Percentiles rank a stretch among this genome's conserved stretches.
Evolutionary conservation across 352 stramenopile species (phyloP).

Genomic region (Phytophthora meadii): DNA sequence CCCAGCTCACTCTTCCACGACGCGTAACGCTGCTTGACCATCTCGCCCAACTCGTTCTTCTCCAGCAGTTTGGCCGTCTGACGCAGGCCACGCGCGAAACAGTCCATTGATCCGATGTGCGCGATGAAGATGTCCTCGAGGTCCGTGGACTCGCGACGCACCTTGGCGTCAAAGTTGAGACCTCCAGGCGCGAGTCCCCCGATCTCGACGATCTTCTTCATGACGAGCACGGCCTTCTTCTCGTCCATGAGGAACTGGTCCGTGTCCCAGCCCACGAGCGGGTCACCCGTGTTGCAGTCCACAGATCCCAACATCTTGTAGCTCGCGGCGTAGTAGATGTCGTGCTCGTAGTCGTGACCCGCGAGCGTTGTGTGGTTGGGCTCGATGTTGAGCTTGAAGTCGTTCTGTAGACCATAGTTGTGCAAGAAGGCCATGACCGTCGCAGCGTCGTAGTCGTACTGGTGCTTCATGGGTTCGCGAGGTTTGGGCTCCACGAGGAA

Average conservation of each 20-base stretch:
- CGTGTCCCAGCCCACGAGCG: neutral
- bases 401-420: neutral
- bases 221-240: neutral
- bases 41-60: slow-evolving; percentile 52
- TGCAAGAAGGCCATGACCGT: neutral
- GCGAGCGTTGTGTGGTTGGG: neutral
- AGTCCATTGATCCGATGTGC: slow-evolving; percentile 89
- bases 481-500: neutral
- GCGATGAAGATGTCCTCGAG: slow-evolving; percentile 11
- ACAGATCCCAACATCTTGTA: neutral
- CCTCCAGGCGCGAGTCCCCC: neutral
- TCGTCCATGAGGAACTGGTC: neutral
- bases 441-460: neutral
- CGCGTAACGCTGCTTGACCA: slow-evolving; percentile 73
- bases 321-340: neutral
- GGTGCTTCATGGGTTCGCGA: too few species aligned
- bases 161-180: neutral
- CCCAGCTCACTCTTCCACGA: slow-evolving; percentile 71
- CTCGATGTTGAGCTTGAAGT: neutral
- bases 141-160: neutral
- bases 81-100: slow-evolving; percentile 77
- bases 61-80: slow-evolving; percentile 73
- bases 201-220: neutral
- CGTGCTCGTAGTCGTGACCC: neutral
- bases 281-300: neutral